A percentile compares a stretch with the other conserved stretches of the same genome.
Evolutionary conservation across 495 filamentous ascomycete genomes (phyloP).

Genomic region (Aspergillus panamensis): DNA sequence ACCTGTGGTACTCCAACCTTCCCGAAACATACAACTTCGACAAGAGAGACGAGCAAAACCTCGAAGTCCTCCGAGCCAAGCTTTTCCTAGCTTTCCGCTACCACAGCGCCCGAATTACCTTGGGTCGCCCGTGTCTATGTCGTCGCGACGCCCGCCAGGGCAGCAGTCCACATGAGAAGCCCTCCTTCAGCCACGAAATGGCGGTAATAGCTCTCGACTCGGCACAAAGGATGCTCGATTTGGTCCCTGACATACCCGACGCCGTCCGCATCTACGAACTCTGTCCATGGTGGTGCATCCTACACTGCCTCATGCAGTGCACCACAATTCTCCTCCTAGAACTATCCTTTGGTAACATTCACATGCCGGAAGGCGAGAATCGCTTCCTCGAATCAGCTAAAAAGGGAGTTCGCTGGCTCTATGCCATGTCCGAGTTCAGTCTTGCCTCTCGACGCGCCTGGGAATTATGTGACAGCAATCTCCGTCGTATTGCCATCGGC

Average conservation of each 20-base stretch:
- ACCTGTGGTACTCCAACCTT: conserved; percentile 52
- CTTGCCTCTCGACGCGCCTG: conserved; percentile 55
- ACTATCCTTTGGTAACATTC: conserved; percentile 53
- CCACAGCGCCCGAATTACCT: conserved; percentile 56
- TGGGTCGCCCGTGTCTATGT: conserved; percentile 63
- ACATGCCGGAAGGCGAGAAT: conserved; percentile 50
- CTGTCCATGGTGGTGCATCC: conserved; percentile 61
- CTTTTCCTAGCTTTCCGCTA: conserved; percentile 56
- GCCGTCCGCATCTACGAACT: conserved; percentile 50
- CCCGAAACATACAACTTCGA: conserved; percentile 51
- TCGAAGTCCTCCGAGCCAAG: conserved; percentile 37
- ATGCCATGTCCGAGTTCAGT: conserved; percentile 50
- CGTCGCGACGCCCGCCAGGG: conserved; percentile 49
- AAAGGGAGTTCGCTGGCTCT: conserved; percentile 54
- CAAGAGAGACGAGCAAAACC: conserved; percentile 31
- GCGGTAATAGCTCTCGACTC: conserved; percentile 54
- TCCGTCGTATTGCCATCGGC: conserved; percentile 40
- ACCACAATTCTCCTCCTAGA: conserved; percentile 60
- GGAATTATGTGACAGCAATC: conserved; percentile 49
- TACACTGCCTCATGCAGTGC: conserved; percentile 66
- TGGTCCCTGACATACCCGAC: conserved; percentile 50
- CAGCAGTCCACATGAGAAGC: conserved; percentile 21
- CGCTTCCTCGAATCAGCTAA: conserved; percentile 48
- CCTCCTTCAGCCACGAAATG: conserved; percentile 53
- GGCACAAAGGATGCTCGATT: conserved; percentile 49